Conservation (phyloP, 2,329 filamentous ascomycete genomes). For the Lasiodiplodia sp. region DNA sequence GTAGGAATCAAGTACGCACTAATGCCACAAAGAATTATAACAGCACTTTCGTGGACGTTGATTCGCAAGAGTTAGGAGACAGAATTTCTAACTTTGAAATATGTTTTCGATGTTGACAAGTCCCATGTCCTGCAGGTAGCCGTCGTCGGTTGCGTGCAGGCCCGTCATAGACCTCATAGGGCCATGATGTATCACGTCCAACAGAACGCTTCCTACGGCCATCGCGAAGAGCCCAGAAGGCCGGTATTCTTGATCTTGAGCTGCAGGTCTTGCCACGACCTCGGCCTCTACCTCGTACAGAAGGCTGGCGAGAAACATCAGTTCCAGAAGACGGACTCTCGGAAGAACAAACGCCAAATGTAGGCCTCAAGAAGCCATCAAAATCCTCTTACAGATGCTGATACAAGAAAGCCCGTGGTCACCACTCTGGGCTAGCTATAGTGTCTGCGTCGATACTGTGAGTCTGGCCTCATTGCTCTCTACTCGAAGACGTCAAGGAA, state of each 20-base stretch:
- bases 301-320: neutral
- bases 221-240: too few species aligned
- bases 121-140: neutral
- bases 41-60: neutral
- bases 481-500: neutral
- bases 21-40: too few species aligned
- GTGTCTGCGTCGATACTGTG: too few species aligned
- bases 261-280: neutral
- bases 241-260: neutral
- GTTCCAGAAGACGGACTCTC: neutral
- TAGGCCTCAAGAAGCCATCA: neutral
- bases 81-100: neutral
- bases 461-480: too few species aligned
- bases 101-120: neutral
- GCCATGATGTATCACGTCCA: neutral
- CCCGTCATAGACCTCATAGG: neutral
- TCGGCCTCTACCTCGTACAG: neutral
- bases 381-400: neutral
- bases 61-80: too few species aligned
- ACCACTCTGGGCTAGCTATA: too few species aligned
- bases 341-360: neutral
- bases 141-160: neutral
- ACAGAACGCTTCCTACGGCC: neutral
- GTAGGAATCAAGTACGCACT: too few species aligned
- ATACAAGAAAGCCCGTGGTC: neutral